Evolutionary conservation across 352 stramenopile genomes (phyloP), one percentile per base, ranked within the genome.

Genomic region (Phytophthora megakarya): DNA sequence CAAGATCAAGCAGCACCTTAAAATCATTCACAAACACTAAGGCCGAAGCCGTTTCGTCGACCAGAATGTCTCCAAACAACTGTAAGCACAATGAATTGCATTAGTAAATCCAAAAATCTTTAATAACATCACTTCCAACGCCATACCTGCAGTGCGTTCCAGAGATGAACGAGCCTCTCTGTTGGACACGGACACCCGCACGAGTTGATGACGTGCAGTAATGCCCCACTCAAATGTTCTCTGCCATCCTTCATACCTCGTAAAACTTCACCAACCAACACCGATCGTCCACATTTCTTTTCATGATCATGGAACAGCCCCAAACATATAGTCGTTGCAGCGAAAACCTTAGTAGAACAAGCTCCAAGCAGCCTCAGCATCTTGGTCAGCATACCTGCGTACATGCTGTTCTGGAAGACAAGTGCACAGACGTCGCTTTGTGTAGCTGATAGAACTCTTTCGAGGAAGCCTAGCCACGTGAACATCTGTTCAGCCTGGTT

Each of bases 171-270:
- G 22, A 64, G 52, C 16, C 80, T 66, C 40, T 70, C 52, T 1
- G 35, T 39, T 0, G 75, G 71, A 63, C 80, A 90, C 37, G 84
- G 84, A 65, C 75, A 90, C n/a, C 84, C 84, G 28, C 84, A 90
- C 61, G 81, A 89, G 53, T 92, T 92, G 61, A 92, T 89, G 56
- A 90, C 84, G 65, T 92, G 81, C 61, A 92, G 67, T 38, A 92
- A 43, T 45, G 84, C 84, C 16, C 78, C 80, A 30, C 84, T 78
- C 21, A 92, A 45, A 61, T 90, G 78, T 42, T 92, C 65, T 19
- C 72, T 73, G 11, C 84, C 84, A 22, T 88, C 79, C 26, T 83
- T 75, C 39, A 80, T 73, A 12, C 72, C 64, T 12, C 59, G 50
- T 18, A 90, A 58, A 25, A 90, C 81, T 4, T 83, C 57, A n/a